These are phyloP conservation scores for Echinochloa phyllopogon DNA, from an alignment of 176 grass and related monocot species.

Conservation along the genomic window DNA sequence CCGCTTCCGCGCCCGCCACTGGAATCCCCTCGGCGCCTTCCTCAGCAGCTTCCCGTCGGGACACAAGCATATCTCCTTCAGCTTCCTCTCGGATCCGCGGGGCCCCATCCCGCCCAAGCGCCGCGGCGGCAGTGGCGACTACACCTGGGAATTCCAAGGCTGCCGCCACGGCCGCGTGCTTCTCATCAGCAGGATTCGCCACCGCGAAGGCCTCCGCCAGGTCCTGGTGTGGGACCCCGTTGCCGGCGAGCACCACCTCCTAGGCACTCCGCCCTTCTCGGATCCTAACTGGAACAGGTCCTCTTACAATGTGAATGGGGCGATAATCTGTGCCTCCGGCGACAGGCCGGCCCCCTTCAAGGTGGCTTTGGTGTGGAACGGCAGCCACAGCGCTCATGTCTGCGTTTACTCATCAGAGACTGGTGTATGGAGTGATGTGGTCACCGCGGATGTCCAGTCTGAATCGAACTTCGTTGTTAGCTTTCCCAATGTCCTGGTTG, in stretches of 20 bases:
- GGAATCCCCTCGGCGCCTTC: constrained; percentile 28
- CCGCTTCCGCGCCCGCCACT: constrained; percentile 34
- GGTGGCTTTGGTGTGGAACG: background rate
- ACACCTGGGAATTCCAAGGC: background rate
- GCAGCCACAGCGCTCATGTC: background rate
- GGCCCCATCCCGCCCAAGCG: too few species aligned
- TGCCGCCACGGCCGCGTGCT: constrained; percentile 18
- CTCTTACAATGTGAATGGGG: background rate
- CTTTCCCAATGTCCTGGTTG: background rate
- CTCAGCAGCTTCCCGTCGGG: background rate
- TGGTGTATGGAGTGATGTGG: background rate
- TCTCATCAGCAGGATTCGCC: background rate
- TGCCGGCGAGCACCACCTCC: background rate
- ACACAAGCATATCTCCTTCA: background rate
- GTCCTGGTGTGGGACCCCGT: constrained; percentile 14
- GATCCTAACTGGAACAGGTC: background rate
- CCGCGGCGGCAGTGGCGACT: too few species aligned
- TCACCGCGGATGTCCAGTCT: background rate
- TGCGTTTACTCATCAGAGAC: background rate
- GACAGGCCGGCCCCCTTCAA: background rate
- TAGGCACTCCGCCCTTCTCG: background rate
- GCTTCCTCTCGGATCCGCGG: background rate
- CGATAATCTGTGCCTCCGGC: background rate
- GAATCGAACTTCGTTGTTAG: fast-evolving
- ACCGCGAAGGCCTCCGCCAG: background rate